Base-by-base conservation (phyloP, 176 grass and related monocot genomes). In the Hsuehochloa calcarea region DNA sequence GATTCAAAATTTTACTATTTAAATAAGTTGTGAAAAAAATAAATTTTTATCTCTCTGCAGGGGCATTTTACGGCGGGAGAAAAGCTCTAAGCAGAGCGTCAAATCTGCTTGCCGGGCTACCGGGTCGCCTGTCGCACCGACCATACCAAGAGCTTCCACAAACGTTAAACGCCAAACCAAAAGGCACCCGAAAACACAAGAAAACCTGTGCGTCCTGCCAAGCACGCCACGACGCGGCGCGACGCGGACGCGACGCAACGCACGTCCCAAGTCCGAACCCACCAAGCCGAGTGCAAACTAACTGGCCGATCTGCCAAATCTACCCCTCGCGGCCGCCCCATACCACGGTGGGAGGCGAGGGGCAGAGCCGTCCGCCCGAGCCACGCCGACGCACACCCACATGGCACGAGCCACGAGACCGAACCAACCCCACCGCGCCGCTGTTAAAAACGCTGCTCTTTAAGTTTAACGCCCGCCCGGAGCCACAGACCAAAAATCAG, bases 41-140 rank as follows among this genome's bases (percentile, higher is more conserved):
- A 34, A 34, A 2, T 34, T 2, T 34, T 34, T n/a, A 34, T 3
- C 31, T 34, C 2, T 34, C 31, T 34, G 2, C 31, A 3, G 0
- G 2, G 3, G 1, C 31, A 34, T 34, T 34, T 34, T 34, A 50
- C 47, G n/a, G 35, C 41, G 51, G 5, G 31, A 29, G 43, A 46
- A 23, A 70, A 46, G 55, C 35, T 39, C 61, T 35, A 26, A 38
- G 47, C 41, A 75, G 39, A 8, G 37, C 58, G 47, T 38, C 55
- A 29, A 23, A 22, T n/a, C 38, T 45, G 43, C n/a, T 39, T 20
- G n/a, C 22, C 15, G 8, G 73, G 16, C 8, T 23, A 17, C 50
- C 51, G 26, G 80, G 75, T 71, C 70, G 17, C 39, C 50, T n/a
- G 25, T 13, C 68, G 70, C 70, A 68, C 62, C 79, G 85, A 82